These are phyloP conservation scores for Monilinia laxa DNA, from an alignment of 2,329 filamentous ascomycete genomes.

Conservation along the genomic window DNA sequence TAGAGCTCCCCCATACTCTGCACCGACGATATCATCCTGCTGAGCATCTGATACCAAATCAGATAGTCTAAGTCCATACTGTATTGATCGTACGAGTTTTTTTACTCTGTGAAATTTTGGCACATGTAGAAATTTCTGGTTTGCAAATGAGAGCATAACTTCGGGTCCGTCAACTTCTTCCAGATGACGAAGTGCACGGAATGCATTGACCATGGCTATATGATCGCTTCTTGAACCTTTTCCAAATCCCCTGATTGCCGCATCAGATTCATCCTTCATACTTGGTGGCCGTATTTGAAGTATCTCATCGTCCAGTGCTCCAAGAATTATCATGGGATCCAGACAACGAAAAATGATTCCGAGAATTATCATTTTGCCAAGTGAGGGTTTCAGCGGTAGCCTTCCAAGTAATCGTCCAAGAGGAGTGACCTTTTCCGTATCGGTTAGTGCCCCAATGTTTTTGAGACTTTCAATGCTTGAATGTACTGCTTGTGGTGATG, in stretches of 20 bases:
- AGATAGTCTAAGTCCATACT: conserved; percentile 8
- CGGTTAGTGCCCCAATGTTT: conserved; percentile 84
- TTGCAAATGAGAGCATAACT: conserved; percentile 5
- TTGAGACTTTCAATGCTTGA: conserved; percentile 74
- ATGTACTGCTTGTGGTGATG: conserved; percentile 76
- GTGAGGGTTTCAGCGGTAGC: conserved; percentile 85
- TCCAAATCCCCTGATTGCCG: conserved; percentile 70
- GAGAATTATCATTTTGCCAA: conserved; percentile 90
- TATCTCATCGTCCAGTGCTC: conserved; percentile 80
- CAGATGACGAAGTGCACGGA: conserved; percentile 43
- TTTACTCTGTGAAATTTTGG: conserved; percentile 1
- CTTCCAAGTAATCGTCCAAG: conserved; percentile 85
- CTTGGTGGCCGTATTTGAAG: conserved; percentile 81
- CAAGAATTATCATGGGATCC: conserved; percentile 81
- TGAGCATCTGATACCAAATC: neutral
- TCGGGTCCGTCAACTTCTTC: conserved; percentile 26
- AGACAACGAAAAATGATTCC: conserved; percentile 90
- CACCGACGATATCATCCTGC: neutral
- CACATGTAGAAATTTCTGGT: conserved; percentile 38
- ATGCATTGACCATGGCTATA: conserved; percentile 47
- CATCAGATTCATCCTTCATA: conserved; percentile 69
- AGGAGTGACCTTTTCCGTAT: conserved; percentile 74
- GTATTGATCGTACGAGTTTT: neutral
- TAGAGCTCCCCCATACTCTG: conserved; percentile 37
- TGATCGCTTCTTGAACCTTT: conserved; percentile 48